Percentiles rank a stretch among this genome's conserved stretches.
These are phyloP conservation scores for Diaporthe destruens DNA, from an alignment of 2,329 filamentous ascomycete species.

Conservation along the genomic window DNA sequence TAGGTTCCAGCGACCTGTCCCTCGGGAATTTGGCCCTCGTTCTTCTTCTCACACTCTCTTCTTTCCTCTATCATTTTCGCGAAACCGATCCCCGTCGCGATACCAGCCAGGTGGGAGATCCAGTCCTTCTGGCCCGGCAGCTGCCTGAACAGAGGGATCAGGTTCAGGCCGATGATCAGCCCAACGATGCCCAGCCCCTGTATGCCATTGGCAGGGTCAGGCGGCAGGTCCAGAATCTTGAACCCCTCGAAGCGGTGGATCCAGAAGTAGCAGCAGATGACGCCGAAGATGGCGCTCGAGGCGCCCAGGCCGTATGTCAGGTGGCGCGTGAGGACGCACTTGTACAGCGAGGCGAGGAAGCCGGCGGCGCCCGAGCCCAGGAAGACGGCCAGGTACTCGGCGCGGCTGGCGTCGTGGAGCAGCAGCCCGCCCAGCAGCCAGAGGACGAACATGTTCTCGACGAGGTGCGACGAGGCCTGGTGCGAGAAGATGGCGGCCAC, in stretches of 20 bases:
- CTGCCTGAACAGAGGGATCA: slow-evolving; percentile 60
- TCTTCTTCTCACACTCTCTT: slow-evolving; percentile 44
- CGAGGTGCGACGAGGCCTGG: slow-evolving; percentile 70
- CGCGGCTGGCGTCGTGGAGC: slow-evolving; percentile 78
- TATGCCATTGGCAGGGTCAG: slow-evolving; percentile 64
- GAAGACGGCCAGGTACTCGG: slow-evolving; percentile 77
- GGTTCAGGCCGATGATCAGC: slow-evolving; percentile 63
- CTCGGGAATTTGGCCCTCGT: not conserved
- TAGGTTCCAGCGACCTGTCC: not conserved
- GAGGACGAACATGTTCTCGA: slow-evolving; percentile 74
- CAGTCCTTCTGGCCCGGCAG: slow-evolving; percentile 61
- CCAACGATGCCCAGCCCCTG: slow-evolving; percentile 67
- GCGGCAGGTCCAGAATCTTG: slow-evolving; percentile 68
- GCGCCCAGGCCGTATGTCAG: slow-evolving; percentile 71
- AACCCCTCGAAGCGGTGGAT: slow-evolving; percentile 68
- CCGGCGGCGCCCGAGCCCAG: slow-evolving; percentile 69
- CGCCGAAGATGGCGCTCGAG: slow-evolving; percentile 73
- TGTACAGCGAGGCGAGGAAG: slow-evolving; percentile 68
- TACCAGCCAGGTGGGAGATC: slow-evolving; percentile 65
- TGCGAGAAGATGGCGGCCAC: slow-evolving; percentile 79
- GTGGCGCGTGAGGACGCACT: slow-evolving; percentile 60
- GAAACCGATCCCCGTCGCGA: slow-evolving; percentile 60
- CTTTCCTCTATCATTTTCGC: slow-evolving; percentile 52
- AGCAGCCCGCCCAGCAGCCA: slow-evolving; percentile 75
- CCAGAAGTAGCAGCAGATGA: slow-evolving; percentile 73